These are phyloP conservation scores for Candida coleopterorum DNA, from an alignment of 805 yeast genomes.

Conservation along the genomic window DNA sequence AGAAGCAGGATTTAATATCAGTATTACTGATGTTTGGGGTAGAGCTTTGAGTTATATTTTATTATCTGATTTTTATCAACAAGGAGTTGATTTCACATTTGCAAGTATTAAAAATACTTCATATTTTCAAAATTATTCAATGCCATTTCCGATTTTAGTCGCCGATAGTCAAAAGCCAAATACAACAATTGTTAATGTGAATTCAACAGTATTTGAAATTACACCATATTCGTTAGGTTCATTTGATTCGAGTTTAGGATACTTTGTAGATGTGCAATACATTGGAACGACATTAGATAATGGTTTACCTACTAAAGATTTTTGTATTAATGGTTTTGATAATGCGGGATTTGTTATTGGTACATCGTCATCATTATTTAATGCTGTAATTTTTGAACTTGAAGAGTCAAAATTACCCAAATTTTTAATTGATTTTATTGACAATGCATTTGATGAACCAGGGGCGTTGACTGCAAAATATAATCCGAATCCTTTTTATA, in stretches of 20 bases:
- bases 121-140: slow-evolving; percentile 36
- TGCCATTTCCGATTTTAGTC: slow-evolving; percentile 37
- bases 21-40: slow-evolving; percentile 37
- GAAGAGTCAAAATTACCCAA: slow-evolving; percentile 22
- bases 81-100: slow-evolving; percentile 1
- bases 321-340: slow-evolving; percentile 69
- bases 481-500: slow-evolving; percentile 61
- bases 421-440: neutral
- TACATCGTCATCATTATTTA: slow-evolving; percentile 78
- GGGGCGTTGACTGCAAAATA: slow-evolving; percentile 43
- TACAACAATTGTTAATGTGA: slow-evolving; percentile 46
- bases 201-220: slow-evolving; percentile 55
- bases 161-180: slow-evolving; percentile 60
- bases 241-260: slow-evolving; percentile 33
- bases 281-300: slow-evolving; percentile 61
- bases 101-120: neutral
- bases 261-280: slow-evolving; percentile 54
- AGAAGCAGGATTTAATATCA: slow-evolving; percentile 26
- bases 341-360: slow-evolving; percentile 81
- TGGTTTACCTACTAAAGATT: slow-evolving; percentile 45
- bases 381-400: slow-evolving; percentile 54
- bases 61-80: slow-evolving; percentile 1
- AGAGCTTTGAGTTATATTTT: slow-evolving; percentile 21
- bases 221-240: slow-evolving; percentile 37
- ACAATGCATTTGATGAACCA: slow-evolving; percentile 2